Percentiles rank a stretch among this genome's conserved stretches.
phyloP scores from a whole-genome alignment of 1,139 yeast species.

The Lodderomyces oxycetoniae region DNA sequence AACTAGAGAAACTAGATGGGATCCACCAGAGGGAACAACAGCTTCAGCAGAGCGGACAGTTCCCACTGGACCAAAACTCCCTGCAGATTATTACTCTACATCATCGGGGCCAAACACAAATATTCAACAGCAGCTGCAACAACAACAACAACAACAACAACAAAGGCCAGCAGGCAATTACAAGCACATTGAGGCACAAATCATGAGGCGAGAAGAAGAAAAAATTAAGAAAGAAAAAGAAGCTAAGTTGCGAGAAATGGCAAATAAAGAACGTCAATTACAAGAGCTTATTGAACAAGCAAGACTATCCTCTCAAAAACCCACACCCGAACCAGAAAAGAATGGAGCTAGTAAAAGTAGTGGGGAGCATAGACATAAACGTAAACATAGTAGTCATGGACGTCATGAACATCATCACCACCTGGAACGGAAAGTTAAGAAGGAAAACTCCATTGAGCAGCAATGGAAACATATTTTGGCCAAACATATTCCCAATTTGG shows the following conservation, averaged over 20 bases:
- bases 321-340: constrained; percentile 6
- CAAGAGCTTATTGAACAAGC: constrained; percentile 35
- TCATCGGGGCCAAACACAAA: background rate
- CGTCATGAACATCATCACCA: constrained; percentile 5
- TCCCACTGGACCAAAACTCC: constrained; percentile 23
- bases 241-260: constrained; percentile 27
- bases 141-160: constrained; percentile 7
- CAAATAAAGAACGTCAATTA: constrained; percentile 31
- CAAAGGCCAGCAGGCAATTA: constrained; percentile 13
- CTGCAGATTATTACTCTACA: background rate
- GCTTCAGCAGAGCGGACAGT: constrained; percentile 16
- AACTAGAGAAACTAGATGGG: constrained; percentile 53
- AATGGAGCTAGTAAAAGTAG: constrained; percentile 13
- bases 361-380: constrained; percentile 11
- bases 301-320: constrained; percentile 10
- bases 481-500: constrained; percentile 68
- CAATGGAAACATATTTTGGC: constrained; percentile 69
- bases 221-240: constrained; percentile 31
- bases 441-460: constrained; percentile 21
- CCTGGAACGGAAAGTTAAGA: background rate
- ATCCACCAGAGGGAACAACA: constrained; percentile 35
- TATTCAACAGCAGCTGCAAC: background rate
- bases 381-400: constrained; percentile 8
- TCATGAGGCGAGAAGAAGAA: constrained; percentile 35
- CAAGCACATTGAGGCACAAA: constrained; percentile 13